These are phyloP conservation scores for Linnemannia hyalina DNA, from an alignment of 192 early-diverging fungal species.

Conservation along the genomic window DNA sequence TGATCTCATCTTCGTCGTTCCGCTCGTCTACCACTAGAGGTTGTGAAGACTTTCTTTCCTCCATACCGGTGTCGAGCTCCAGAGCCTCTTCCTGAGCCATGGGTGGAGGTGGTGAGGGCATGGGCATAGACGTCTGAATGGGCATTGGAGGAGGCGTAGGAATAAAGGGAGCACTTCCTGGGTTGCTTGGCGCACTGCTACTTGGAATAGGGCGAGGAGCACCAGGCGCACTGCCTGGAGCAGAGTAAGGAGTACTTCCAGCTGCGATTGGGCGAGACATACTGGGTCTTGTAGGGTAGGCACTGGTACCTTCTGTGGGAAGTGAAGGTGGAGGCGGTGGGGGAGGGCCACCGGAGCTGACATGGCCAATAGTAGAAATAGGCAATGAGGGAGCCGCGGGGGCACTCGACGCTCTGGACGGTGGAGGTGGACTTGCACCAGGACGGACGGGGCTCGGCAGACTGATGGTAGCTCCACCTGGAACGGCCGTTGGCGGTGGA, in stretches of 20 bases:
- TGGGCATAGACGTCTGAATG: not conserved
- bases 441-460: not conserved
- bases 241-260: not conserved
- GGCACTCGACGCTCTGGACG: not conserved
- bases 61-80: not conserved
- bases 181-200: not conserved
- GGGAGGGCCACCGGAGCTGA: not conserved
- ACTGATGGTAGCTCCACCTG: not conserved
- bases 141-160: not conserved
- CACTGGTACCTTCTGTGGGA: not conserved
- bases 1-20: too few species aligned
- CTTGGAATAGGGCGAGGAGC: not conserved
- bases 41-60: not conserved
- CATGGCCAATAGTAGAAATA: not conserved
- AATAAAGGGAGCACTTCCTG: not conserved
- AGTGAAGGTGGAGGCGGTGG: not conserved
- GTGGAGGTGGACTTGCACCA: not conserved
- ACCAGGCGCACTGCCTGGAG: not conserved
- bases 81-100: not conserved
- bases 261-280: not conserved
- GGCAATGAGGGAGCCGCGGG: constrained; percentile 5
- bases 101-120: not conserved
- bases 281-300: not conserved
- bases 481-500: not conserved
- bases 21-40: not conserved